Base-by-base conservation (phyloP, 441 rosid genomes). In the Cnidoscolus chayamansa region DNA sequence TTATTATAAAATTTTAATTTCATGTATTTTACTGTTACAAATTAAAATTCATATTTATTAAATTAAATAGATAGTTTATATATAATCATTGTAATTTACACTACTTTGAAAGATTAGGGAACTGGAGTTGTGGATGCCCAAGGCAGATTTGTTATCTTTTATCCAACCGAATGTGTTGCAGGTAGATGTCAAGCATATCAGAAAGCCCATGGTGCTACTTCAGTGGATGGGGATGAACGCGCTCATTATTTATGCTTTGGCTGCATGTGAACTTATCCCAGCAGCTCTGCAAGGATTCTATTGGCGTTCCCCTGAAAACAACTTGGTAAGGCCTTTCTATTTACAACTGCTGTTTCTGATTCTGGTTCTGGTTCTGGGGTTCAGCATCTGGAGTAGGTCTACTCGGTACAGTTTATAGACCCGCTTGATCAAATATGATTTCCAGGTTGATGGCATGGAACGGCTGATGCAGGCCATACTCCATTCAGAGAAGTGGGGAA, bases 141-240 rank as follows among this genome's bases (percentile, higher is more conserved):
- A 2, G 20, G 10, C 10, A 63, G n/a, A 7, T 55, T 45, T 15
- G 37, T 16, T 4, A 45, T 35, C 17, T 7, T n/a, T 59, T 2
- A 48, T 11, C 43, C 31, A 47, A 43, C 59, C 43, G 43, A 70
- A 61, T 76, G 48, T 48, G 64, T 53, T 78, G 86, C 92, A 86
- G 92, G 87, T 84, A 65, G 92, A 85, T 54, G 79, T 86, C 30
- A 84, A 84, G 68, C 75, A 82, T 40, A 66, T 74, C 60, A 81
- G 78, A 72, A 84, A 71, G 76, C 83, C 84, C 10, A 57, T 74
- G 19, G 67, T 73, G 68, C 65, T 84, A 65, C 71, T 88, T 65
- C 83, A 86, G 71, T 86, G 90, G 89, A 84, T 84, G 87, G 90
- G 89, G 70, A 81, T 86, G 90, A 88, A 86, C 80, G 90, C 90